Evolutionary conservation across 805 yeast species (phyloP).

Genomic region (Metschnikowia colocasiae): DNA sequence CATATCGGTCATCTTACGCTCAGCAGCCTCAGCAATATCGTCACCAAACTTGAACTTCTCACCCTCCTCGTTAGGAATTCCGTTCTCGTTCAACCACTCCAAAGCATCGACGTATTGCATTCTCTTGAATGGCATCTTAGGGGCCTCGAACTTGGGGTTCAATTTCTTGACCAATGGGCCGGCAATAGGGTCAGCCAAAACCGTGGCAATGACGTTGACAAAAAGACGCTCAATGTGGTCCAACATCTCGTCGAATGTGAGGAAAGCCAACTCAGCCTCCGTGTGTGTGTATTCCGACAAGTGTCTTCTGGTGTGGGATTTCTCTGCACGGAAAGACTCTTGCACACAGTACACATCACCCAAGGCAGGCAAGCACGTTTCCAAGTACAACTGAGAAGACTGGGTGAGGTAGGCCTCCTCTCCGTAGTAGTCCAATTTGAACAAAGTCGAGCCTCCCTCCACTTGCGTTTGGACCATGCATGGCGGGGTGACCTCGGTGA

Average conservation of each 20-base stretch:
- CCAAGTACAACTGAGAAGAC: slow-evolving; percentile 93
- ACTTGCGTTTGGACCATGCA: slow-evolving; percentile 99
- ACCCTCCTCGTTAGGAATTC: slow-evolving; percentile 91
- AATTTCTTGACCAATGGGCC: slow-evolving; percentile 87
- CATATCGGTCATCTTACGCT: slow-evolving; percentile 95
- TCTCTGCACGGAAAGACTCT: slow-evolving; percentile 98
- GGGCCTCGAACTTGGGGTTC: slow-evolving; percentile 87
- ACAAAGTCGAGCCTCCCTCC: slow-evolving; percentile 97
- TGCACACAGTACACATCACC: slow-evolving; percentile 98
- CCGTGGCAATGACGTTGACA: slow-evolving; percentile 64
- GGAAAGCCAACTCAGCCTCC: slow-evolving; percentile 89
- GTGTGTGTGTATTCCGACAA: slow-evolving; percentile 94
- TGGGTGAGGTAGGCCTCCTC: slow-evolving; percentile 96
- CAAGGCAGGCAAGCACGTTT: slow-evolving; percentile 91
- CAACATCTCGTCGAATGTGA: slow-evolving; percentile 82
- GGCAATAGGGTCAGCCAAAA: slow-evolving; percentile 85
- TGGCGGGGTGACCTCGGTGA: slow-evolving; percentile 95
- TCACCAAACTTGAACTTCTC: slow-evolving; percentile 93
- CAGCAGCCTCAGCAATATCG: slow-evolving; percentile 99
- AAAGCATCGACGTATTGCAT: slow-evolving; percentile 88
- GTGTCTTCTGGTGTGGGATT: slow-evolving; percentile 98
- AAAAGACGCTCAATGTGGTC: slow-evolving; percentile 79
- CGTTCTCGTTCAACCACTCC: slow-evolving; percentile 95
- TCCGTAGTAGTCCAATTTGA: slow-evolving; percentile 90
- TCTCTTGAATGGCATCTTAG: slow-evolving; percentile 83